These are phyloP conservation scores for Epichloe sibirici DNA, from an alignment of 2,329 filamentous ascomycete species.

Conservation along the genomic window DNA sequence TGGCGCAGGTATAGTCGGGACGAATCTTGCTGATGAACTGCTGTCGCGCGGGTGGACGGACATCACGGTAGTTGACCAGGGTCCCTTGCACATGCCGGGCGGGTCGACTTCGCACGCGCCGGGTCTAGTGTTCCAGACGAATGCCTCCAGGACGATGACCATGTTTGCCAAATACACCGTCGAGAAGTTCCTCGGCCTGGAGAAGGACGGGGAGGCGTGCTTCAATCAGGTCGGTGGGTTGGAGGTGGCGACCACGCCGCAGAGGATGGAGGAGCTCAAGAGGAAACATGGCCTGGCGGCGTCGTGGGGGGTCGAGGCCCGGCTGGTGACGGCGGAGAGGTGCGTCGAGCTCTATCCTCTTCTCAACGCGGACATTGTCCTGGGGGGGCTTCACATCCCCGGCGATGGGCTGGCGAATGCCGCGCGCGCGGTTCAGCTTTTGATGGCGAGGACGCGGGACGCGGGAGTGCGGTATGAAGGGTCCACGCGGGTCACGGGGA, in stretches of 20 bases:
- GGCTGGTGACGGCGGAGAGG: constrained; percentile 37
- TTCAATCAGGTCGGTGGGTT: constrained; percentile 53
- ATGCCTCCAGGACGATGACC: constrained; percentile 43
- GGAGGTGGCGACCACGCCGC: constrained; percentile 49
- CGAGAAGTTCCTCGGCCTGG: constrained; percentile 43
- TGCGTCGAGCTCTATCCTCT: constrained; percentile 42
- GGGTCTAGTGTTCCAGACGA: constrained; percentile 53
- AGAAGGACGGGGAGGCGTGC: constrained; percentile 26
- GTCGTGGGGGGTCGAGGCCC: constrained; percentile 48
- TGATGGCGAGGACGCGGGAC: constrained; percentile 43
- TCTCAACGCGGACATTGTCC: constrained; percentile 37
- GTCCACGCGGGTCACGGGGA: constrained; percentile 44
- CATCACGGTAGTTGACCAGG: constrained; percentile 54
- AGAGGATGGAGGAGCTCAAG: constrained; percentile 47
- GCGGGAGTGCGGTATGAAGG: constrained; percentile 48
- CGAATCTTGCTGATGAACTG: constrained; percentile 53
- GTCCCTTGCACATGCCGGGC: constrained; percentile 48
- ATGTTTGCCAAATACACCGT: constrained; percentile 49
- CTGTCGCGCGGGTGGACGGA: constrained; percentile 48
- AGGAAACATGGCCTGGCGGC: constrained; percentile 47
- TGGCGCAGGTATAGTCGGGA: constrained; percentile 52
- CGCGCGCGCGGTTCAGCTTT: constrained; percentile 46
- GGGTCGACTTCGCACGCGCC: constrained; percentile 55
- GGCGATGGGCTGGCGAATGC: constrained; percentile 49
- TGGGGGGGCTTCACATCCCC: constrained; percentile 48